Base-by-base conservation (phyloP, 2,329 filamentous ascomycete genomes). In the Nothophoma quercina region DNA sequence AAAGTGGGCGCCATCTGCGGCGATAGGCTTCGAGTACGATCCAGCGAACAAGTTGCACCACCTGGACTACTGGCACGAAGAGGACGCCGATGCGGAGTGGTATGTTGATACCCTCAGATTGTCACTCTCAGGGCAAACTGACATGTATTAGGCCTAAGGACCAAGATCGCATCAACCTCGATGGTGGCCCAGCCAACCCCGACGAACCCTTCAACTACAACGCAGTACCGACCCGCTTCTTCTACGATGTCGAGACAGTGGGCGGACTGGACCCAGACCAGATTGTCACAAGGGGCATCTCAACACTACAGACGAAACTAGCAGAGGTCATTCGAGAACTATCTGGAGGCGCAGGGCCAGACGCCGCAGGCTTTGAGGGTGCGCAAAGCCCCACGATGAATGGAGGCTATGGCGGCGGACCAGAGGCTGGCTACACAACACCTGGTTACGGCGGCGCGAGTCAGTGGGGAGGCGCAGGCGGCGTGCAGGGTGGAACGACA, bases 11-110 rank as follows among this genome's bases (percentile, higher is more conserved):
- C 93, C 95, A 2, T 93, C 90, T 28, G 85, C 92, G 32, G 95
- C 95, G 3, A 88, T 99, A 32, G 93, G 91, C 19, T 99, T 99
- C 72, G 95, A 99, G 76, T 99, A 99, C 75, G 95, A 99, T 73
- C 95, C 95, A 55, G 90, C 96, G 75, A 99, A 99, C 79, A 97
- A 96, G 78, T 80, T 99, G 61, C 85, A 88, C 62, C 95, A 99
- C 76, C 82, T 95, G 49, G 91, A 96, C 69, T 86, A 96, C 75
- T 99, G 95, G 95, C 97, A 91, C 73, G 95, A 99, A 80, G 85
- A 88, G 63, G 89, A 96, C 75, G 88, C 90, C 1, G 83, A 85
- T 53, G 84, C 86, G 68, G 93, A 97, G 81, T 97, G 93, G 93
- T 96, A 79, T 75, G 87, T 78, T 35, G 4, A 36, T 15, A 2